Evolutionary conservation across 78 protist genomes (phyloP).

Genomic region (Dictyostelium capitatum): DNA sequence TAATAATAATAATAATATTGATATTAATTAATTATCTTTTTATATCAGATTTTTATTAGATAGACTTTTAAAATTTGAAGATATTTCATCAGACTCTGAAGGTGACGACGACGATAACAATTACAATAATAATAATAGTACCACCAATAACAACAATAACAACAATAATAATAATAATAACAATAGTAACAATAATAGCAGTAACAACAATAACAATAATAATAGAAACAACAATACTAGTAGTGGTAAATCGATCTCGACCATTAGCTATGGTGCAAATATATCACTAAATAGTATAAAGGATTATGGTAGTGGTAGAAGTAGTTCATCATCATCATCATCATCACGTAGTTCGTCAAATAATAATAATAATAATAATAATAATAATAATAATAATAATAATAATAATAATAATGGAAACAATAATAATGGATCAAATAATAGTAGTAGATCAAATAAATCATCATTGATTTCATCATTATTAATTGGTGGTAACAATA

Average conservation of each 20-base stretch:
- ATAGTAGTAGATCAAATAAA: neutral
- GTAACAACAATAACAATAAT: neutral
- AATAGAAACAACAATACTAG: neutral
- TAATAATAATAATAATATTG: neutral
- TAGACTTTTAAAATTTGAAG: constrained; percentile 53
- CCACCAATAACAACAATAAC: neutral
- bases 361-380: too few relatives aligned
- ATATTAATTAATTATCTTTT: neutral
- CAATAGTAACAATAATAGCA: neutral
- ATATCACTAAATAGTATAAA: neutral
- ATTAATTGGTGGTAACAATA: neutral
- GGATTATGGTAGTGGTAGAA: neutral
- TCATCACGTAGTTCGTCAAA: too few relatives aligned
- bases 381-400: neutral
- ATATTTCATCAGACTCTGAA: constrained; percentile 53
- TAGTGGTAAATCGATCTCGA: neutral
- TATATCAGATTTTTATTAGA: constrained; percentile 52
- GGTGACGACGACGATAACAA: constrained; percentile 19
- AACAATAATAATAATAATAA: constrained; percentile 26
- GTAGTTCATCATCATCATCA: neutral
- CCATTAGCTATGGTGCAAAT: neutral
- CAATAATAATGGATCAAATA: neutral
- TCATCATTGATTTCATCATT: neutral
- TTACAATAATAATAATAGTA: neutral
- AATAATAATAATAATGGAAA: constrained; percentile 5